Conservation (phyloP, 2,329 filamentous ascomycete genomes). For the Neonectria hederae region DNA sequence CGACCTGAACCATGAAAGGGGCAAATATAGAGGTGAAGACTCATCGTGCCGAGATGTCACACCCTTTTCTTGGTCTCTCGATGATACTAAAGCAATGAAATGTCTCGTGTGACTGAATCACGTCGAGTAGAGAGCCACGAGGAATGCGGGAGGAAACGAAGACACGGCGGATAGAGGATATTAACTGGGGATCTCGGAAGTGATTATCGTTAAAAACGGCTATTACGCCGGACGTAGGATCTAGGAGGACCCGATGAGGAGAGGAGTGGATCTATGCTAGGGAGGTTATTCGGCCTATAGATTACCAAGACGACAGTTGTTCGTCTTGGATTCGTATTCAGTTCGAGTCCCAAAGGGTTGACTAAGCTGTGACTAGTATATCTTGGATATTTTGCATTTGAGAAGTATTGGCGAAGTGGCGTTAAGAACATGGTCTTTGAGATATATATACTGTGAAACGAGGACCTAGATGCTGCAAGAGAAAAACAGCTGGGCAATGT, state of each 20-base stretch:
- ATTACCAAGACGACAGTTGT: background rate
- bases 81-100: constrained; percentile 15
- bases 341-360: background rate
- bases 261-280: background rate
- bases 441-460: no score
- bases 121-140: background rate
- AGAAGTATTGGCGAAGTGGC: no score
- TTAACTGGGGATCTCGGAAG: constrained; percentile 14
- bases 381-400: background rate
- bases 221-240: constrained; percentile 12
- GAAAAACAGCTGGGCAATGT: background rate
- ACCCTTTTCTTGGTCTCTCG: constrained; percentile 19
- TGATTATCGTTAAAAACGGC: constrained; percentile 7
- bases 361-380: background rate
- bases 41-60: constrained; percentile 17
- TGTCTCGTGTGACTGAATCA: constrained; percentile 33
- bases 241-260: background rate
- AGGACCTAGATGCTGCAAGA: background rate
- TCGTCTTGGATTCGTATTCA: background rate
- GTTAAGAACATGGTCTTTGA: background rate
- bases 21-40: constrained; percentile 18
- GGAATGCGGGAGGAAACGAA: background rate
- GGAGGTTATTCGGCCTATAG: background rate
- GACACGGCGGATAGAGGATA: constrained; percentile 11
- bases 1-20: background rate